Evolutionary conservation across 2,329 filamentous ascomycete genomes (phyloP).

Genomic region (Neurospora sp.): DNA sequence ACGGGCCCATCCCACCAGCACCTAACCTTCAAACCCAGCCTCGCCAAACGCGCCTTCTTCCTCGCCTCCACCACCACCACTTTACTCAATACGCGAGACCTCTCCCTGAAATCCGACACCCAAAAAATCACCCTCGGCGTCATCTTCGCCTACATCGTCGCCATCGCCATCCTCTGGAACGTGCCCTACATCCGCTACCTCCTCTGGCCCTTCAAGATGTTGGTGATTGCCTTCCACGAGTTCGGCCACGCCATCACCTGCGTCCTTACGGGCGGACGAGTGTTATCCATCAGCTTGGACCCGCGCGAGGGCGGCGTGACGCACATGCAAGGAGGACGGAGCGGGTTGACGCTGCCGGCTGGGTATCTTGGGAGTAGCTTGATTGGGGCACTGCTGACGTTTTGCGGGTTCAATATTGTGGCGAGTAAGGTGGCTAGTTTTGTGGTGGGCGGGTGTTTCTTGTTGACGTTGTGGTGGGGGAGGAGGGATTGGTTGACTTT

Average conservation of each 20-base stretch:
- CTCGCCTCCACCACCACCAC: slow-evolving; percentile 6
- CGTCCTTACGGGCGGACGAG: slow-evolving; percentile 60
- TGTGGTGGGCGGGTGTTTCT: slow-evolving; percentile 61
- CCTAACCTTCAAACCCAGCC: too few species aligned
- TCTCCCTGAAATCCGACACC: slow-evolving; percentile 51
- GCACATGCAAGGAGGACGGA: slow-evolving; percentile 63
- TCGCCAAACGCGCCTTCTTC: slow-evolving; percentile 12
- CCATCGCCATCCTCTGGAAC: slow-evolving; percentile 72
- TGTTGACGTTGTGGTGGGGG: slow-evolving; percentile 77
- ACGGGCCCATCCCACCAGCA: too few species aligned
- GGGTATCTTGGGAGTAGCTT: slow-evolving; percentile 62
- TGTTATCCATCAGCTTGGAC: slow-evolving; percentile 66
- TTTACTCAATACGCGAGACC: slow-evolving; percentile 38
- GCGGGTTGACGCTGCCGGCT: slow-evolving; percentile 62
- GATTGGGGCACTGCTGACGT: slow-evolving; percentile 68
- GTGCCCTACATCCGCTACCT: slow-evolving; percentile 65
- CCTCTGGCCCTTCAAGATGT: slow-evolving; percentile 66
- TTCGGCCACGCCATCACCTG: slow-evolving; percentile 68
- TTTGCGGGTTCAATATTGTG: slow-evolving; percentile 74
- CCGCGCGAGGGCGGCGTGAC: slow-evolving; percentile 71
- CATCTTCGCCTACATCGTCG: slow-evolving; percentile 55
- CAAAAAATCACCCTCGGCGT: slow-evolving; percentile 63
- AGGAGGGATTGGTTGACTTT: slow-evolving; percentile 71
- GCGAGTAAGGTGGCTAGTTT: slow-evolving; percentile 72
- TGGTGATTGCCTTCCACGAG: slow-evolving; percentile 76